These are phyloP conservation scores for Rhodotorula toruloides DNA, from an alignment of 768 basidiomycete species.

Conservation along the genomic window DNA sequence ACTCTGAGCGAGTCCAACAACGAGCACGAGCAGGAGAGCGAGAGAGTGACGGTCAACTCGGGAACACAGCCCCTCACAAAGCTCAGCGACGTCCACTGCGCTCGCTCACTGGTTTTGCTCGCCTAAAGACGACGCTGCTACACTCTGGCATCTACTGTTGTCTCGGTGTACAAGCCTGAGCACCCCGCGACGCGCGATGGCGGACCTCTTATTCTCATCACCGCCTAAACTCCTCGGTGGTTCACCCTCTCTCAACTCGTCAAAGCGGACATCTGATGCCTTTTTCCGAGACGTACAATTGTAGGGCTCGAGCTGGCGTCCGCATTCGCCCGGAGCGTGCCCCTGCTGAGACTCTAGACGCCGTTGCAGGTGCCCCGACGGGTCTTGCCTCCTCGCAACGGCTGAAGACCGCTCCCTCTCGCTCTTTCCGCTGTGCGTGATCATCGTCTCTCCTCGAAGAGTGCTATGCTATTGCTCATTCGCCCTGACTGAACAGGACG, in stretches of 20 bases:
- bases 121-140: not conserved
- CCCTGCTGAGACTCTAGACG: not conserved
- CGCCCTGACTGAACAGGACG: not conserved
- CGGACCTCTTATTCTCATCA: not conserved
- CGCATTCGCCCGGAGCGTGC: not conserved
- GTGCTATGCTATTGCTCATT: too few relatives aligned
- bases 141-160: not conserved
- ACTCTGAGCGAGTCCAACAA: too few relatives aligned
- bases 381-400: conserved; percentile 61
- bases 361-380: conserved; percentile 64
- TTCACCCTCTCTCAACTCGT: conserved; percentile 6
- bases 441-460: not conserved
- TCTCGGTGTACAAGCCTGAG: not conserved
- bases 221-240: conserved; percentile 2
- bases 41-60: too few relatives aligned
- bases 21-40: not conserved
- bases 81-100: too few relatives aligned
- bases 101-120: too few relatives aligned
- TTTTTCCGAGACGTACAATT: conserved; percentile 60
- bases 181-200: not conserved
- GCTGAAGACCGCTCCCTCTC: conserved; percentile 68
- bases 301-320: conserved; percentile 45
- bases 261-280: conserved; percentile 46
- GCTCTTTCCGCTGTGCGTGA: conserved; percentile 54
- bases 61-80: too few relatives aligned